Conservation (phyloP, 2,329 filamentous ascomycete genomes). For the Fusarium sp. region DNA sequence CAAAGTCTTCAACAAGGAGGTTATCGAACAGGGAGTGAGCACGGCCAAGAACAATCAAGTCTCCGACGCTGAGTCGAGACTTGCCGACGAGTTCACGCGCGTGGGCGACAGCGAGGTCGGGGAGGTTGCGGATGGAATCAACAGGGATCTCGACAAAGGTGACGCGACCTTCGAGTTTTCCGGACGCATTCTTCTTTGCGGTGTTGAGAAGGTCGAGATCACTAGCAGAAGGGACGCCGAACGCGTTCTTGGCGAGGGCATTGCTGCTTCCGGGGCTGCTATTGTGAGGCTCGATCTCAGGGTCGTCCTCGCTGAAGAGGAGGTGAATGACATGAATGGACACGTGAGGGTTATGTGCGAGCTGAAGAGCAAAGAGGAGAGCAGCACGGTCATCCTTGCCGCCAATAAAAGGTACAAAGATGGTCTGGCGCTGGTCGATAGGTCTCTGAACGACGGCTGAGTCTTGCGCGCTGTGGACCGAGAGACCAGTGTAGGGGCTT, state of each 20-base stretch:
- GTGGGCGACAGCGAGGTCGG: constrained; percentile 38
- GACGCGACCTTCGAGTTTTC: constrained; percentile 33
- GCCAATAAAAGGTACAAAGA: constrained; percentile 89
- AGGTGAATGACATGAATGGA: constrained; percentile 76
- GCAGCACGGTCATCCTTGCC: constrained; percentile 83
- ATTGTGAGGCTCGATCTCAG: constrained; percentile 11
- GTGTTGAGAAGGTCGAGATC: constrained; percentile 45
- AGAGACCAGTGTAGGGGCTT: constrained; percentile 34
- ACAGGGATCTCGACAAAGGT: constrained; percentile 37
- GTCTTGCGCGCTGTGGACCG: constrained; percentile 56
- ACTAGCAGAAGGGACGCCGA: constrained; percentile 27
- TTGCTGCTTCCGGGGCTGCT: constrained; percentile 19
- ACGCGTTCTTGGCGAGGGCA: constrained; percentile 14
- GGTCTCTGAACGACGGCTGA: constrained; percentile 61
- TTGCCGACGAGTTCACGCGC: constrained; percentile 38
- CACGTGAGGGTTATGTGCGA: constrained; percentile 80
- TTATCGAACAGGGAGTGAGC: constrained; percentile 28
- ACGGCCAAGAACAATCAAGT: constrained; percentile 44
- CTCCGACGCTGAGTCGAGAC: constrained; percentile 38
- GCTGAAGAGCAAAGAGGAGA: constrained; percentile 81
- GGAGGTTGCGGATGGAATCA: constrained; percentile 39
- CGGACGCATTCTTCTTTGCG: constrained; percentile 29
- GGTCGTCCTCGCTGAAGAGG: constrained; percentile 35
- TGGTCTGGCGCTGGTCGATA: constrained; percentile 76
- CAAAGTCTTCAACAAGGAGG: constrained; percentile 29